Base-by-base conservation (phyloP, 805 yeast species). In the Pichia nanzhaoensis region DNA sequence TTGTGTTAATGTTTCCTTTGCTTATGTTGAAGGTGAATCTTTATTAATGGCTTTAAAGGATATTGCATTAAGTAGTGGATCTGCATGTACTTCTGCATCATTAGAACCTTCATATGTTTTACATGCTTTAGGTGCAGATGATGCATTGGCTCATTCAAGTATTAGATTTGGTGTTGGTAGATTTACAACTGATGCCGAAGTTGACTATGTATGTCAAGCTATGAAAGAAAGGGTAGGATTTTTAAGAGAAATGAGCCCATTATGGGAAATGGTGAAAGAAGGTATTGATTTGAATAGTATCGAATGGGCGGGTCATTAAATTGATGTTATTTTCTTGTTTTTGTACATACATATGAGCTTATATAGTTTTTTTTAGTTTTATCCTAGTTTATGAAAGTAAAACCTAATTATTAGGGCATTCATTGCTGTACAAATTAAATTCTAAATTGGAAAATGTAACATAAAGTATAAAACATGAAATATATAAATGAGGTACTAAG, bases 241-340 rank as follows among this genome's bases (percentile, higher is more conserved):
- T 68, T 75, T 93, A 62, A 80, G 99, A 67, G 91, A 89, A 60
- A 74, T 93, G 68, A 81, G 93, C 47, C 99, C 99, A 40, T 73
- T 93, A 57, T 93, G 98, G 98, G 99, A 93, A 70, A 90, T 93
- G 98, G 96, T 88, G 47, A 96, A 93, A 67, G 98, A 93, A 54
- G 99, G 99, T 55, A 91, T 93, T 58, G 99, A 93, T 62, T 73
- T 93, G 64, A 77, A 84, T 59, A 76, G 95, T 30, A 93, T 93
- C 58, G 95, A 93, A 70, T 93, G 99, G 99, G 86, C 96, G 49
- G 98, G 96, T 53, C 99, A 93, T 68, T 93, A 39, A 55, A 7
- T 14, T 24, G 28, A 24, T 24, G 28, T 7, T 6, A 10, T 6
- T 24, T 24, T 24, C n/a, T n/a, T n/a, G n/a, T 24, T 24, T 24